Conservation (phyloP, 352 stramenopile species). For the Plasmopara viticola region DNA sequence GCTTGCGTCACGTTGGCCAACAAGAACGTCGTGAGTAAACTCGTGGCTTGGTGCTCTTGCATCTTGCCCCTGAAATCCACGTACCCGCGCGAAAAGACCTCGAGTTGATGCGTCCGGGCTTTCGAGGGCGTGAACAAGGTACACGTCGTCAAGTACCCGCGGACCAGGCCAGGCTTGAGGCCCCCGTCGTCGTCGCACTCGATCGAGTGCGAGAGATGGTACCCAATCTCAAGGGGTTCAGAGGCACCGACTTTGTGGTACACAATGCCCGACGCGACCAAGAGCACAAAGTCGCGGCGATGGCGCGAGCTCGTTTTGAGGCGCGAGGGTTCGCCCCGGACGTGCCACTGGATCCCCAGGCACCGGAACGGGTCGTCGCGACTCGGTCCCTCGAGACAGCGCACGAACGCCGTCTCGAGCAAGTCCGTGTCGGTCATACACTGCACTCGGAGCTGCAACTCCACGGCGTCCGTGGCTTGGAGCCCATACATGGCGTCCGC, state of each 20-base stretch:
- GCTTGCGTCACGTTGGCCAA: slow-evolving; percentile 23
- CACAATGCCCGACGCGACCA: slow-evolving; percentile 26
- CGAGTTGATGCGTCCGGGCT: slow-evolving; percentile 3
- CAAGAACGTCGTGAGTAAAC: slow-evolving; percentile 18
- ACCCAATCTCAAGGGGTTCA: slow-evolving; percentile 17
- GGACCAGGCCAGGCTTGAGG: slow-evolving; percentile 2
- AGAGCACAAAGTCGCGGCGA: slow-evolving; percentile 29
- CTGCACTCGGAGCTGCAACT: slow-evolving; percentile 24
- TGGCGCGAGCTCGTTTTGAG: slow-evolving; percentile 13
- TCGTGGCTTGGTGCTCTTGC: slow-evolving; percentile 23
- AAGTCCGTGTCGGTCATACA: slow-evolving; percentile 27
- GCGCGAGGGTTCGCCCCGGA: slow-evolving; percentile 17
- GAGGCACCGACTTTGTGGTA: slow-evolving; percentile 6
- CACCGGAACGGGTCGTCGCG: slow-evolving; percentile 24
- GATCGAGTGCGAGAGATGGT: slow-evolving; percentile 20
- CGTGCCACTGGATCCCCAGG: slow-evolving; percentile 27
- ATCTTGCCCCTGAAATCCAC: slow-evolving; percentile 25
- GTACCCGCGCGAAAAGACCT: slow-evolving; percentile 21
- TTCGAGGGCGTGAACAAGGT: slow-evolving; percentile 18
- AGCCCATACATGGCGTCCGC: slow-evolving; percentile 36
- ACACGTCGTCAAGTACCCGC: slow-evolving; percentile 27
- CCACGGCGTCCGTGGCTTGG: slow-evolving; percentile 17
- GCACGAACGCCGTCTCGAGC: slow-evolving; percentile 24
- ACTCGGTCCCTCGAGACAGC: slow-evolving; percentile 15
- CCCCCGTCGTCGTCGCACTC: slow-evolving; percentile 13